A percentile compares a stretch with the other conserved stretches of the same genome.
These are phyloP conservation scores for Botrytis deweyae DNA, from an alignment of 2,329 filamentous ascomycete species.

Conservation along the genomic window DNA sequence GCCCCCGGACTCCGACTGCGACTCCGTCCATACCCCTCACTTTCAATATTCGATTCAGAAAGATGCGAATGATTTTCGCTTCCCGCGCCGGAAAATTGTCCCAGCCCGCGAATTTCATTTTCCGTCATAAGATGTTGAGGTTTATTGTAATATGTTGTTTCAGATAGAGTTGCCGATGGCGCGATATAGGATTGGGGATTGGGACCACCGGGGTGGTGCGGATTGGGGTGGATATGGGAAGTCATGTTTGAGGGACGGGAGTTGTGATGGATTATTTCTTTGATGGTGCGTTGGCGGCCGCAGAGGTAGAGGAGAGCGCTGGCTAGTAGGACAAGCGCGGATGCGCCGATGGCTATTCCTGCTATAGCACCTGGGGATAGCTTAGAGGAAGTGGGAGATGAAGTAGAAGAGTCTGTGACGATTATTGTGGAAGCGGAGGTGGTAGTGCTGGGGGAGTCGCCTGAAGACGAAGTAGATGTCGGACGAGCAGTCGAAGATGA, in stretches of 20 bases:
- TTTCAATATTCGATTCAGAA: background rate
- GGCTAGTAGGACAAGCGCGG: conserved; percentile 28
- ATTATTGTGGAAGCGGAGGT: conserved; percentile 8
- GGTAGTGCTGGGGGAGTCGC: conserved; percentile 3
- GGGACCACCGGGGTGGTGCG: background rate
- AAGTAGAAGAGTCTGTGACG: background rate
- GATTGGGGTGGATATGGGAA: background rate
- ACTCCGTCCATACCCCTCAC: background rate
- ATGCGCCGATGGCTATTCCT: conserved; percentile 32
- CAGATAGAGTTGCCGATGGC: conserved; percentile 2
- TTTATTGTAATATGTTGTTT: conserved; percentile 6
- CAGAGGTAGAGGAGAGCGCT: conserved; percentile 32
- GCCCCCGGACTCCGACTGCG: background rate
- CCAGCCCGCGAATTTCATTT: background rate
- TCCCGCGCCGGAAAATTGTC: background rate
- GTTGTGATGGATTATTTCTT: conserved; percentile 28
- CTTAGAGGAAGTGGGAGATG: background rate
- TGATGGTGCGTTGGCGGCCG: conserved; percentile 31
- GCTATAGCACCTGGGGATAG: conserved; percentile 32
- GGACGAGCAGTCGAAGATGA: conserved; percentile 18
- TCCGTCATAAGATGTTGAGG: conserved; percentile 4
- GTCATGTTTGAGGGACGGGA: conserved; percentile 6
- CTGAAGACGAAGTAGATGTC: conserved; percentile 23
- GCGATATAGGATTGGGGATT: background rate
- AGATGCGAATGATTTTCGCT: conserved; percentile 2